These are phyloP conservation scores for Agaricus bisporus DNA, from an alignment of 768 basidiomycete genomes.

Conservation along the genomic window DNA sequence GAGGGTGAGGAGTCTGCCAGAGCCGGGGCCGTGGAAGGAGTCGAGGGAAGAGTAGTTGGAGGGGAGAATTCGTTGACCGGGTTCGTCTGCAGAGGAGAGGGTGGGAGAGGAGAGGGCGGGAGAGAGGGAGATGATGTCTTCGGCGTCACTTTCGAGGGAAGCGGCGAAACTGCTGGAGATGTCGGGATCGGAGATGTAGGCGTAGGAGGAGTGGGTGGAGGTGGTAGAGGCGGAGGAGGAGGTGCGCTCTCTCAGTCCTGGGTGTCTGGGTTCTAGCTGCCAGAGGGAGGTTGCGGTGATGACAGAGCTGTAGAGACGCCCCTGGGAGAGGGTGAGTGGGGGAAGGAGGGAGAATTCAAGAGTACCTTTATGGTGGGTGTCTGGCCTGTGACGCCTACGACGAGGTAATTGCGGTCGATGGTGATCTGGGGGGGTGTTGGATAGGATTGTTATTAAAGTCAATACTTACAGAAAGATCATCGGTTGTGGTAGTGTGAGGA, in stretches of 20 bases:
- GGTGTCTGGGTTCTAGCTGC: conserved; percentile 70
- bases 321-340: conserved; percentile 35
- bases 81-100: conserved; percentile 54
- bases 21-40: conserved; percentile 50
- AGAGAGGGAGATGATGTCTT: conserved; percentile 50
- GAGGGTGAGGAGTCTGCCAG: conserved; percentile 68
- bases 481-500: conserved; percentile 63
- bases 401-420: conserved; percentile 64
- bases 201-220: conserved; percentile 77
- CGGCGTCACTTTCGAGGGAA: conserved; percentile 73
- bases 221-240: conserved; percentile 69
- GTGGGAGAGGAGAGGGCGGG: conserved; percentile 59
- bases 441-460: too few relatives aligned
- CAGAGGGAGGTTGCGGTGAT: conserved; percentile 64
- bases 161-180: conserved; percentile 83
- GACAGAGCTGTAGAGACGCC: conserved; percentile 65
- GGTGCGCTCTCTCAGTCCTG: conserved; percentile 61
- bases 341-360: not conserved
- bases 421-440: conserved; percentile 49
- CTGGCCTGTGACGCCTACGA: conserved; percentile 69
- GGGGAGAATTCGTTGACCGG: too few relatives aligned
- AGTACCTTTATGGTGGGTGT: conserved; percentile 69
- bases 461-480: too few relatives aligned
- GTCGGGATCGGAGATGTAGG: conserved; percentile 73
- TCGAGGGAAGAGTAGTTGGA: conserved; percentile 81